Evolutionary conservation across 1,284 basidiomycete species (phyloP).

Genomic region (Neonothopanus nambi): DNA sequence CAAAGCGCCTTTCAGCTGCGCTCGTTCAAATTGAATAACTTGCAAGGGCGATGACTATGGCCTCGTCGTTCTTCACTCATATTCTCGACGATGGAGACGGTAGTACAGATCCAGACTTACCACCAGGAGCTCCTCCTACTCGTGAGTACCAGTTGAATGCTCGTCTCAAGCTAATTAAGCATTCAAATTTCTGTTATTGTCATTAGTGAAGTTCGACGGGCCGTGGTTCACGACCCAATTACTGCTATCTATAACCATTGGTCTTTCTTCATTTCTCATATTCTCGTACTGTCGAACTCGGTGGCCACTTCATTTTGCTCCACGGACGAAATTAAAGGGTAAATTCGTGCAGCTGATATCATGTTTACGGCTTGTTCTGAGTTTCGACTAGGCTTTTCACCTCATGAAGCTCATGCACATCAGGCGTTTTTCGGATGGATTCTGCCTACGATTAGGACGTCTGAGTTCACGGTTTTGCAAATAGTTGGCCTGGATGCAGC

Average conservation of each 20-base stretch:
- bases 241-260: slow-evolving; percentile 76
- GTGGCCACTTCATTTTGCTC: slow-evolving; percentile 90
- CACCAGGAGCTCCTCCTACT: slow-evolving; percentile 61
- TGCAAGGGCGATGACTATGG: background rate
- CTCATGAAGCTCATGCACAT: slow-evolving; percentile 84
- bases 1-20: no score
- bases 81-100: slow-evolving; percentile 15
- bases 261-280: slow-evolving; percentile 77
- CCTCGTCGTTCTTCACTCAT: slow-evolving; percentile 3
- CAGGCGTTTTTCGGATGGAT: slow-evolving; percentile 94
- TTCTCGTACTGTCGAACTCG: slow-evolving; percentile 88
- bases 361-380: background rate
- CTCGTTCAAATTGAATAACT: no score
- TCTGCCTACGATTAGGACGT: slow-evolving; percentile 85
- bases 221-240: slow-evolving; percentile 95
- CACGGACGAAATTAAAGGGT: slow-evolving; percentile 94
- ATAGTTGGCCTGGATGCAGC: slow-evolving; percentile 96
- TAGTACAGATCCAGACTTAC: slow-evolving; percentile 33
- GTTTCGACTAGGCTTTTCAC: slow-evolving; percentile 70
- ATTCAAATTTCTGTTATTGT: background rate
- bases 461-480: slow-evolving; percentile 93
- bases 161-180: background rate
- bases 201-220: slow-evolving; percentile 74
- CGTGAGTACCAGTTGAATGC: slow-evolving; percentile 33
- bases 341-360: slow-evolving; percentile 21